phyloP scores from a whole-genome alignment of 768 basidiomycete species.

The Mycena galericulata region DNA sequence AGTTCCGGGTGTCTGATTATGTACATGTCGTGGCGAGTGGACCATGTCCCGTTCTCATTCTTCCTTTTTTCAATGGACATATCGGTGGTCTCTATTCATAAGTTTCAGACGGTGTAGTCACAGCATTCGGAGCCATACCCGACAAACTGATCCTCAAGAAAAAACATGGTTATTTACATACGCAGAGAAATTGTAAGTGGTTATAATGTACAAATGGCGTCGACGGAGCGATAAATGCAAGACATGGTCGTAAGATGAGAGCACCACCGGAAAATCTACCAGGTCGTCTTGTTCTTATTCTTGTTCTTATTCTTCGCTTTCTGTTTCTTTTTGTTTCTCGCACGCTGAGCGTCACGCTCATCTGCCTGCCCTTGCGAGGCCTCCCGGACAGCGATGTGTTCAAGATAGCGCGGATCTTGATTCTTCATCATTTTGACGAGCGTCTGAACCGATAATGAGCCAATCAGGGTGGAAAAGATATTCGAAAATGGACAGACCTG shows the following conservation, averaged over 20 bases:
- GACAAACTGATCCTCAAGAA: no score
- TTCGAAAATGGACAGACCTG: slow-evolving; percentile 22
- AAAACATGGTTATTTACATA: no score
- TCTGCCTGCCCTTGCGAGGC: background rate
- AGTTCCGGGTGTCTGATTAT: slow-evolving; percentile 67
- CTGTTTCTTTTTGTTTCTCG: slow-evolving; percentile 11
- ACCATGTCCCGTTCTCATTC: no score
- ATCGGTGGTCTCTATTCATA: no score
- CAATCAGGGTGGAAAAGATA: background rate
- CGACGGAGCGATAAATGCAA: no score
- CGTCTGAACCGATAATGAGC: background rate
- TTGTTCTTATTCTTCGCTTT: slow-evolving; percentile 23
- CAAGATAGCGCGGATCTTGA: slow-evolving; percentile 30
- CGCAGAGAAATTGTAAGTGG: no score
- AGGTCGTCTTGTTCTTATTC: slow-evolving; percentile 23
- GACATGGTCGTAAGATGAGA: no score
- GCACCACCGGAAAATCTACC: slow-evolving; percentile 18
- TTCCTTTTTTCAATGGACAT: no score
- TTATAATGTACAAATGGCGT: no score
- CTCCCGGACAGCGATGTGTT: background rate
- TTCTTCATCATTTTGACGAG: slow-evolving; percentile 12
- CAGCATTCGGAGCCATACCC: no score
- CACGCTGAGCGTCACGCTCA: background rate
- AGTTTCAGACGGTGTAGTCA: no score
- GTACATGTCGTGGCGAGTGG: no score